These are phyloP conservation scores for Candida freyschussii DNA, from an alignment of 1,139 yeast genomes.

Conservation along the genomic window DNA sequence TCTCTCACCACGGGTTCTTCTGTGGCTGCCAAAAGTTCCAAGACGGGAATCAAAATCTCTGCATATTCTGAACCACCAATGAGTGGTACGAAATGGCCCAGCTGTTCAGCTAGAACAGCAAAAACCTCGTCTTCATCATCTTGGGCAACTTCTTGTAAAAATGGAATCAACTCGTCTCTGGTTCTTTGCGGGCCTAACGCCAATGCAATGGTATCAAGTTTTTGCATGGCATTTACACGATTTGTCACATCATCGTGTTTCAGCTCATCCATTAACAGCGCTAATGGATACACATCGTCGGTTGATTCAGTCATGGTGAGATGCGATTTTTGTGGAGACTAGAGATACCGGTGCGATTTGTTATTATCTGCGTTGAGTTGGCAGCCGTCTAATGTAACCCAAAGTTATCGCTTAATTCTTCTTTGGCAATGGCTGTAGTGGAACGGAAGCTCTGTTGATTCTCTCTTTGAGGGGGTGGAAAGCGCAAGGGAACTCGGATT, in stretches of 20 bases:
- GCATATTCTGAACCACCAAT: slow-evolving; percentile 85
- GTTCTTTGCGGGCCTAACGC: slow-evolving; percentile 96
- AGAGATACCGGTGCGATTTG: too few relatives aligned
- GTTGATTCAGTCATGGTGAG: slow-evolving; percentile 15
- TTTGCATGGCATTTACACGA: slow-evolving; percentile 92
- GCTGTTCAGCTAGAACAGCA: slow-evolving; percentile 86
- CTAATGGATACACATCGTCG: slow-evolving; percentile 83
- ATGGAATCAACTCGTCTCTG: slow-evolving; percentile 82
- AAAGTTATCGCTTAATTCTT: too few relatives aligned
- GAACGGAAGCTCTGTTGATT: too few relatives aligned
- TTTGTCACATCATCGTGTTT: slow-evolving; percentile 93
- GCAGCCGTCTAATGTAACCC: too few relatives aligned
- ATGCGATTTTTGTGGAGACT: too few relatives aligned
- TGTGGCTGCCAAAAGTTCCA: slow-evolving; percentile 83
- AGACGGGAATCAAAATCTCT: slow-evolving; percentile 73
- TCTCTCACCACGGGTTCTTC: slow-evolving; percentile 99
- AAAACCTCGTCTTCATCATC: slow-evolving; percentile 99
- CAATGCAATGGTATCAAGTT: slow-evolving; percentile 88
- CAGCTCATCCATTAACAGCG: slow-evolving; percentile 93
- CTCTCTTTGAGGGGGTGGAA: too few relatives aligned
- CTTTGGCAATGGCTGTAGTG: too few relatives aligned
- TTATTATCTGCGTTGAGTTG: too few relatives aligned
- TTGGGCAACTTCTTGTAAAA: slow-evolving; percentile 85
- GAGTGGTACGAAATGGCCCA: slow-evolving; percentile 80
- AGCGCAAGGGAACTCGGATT: too few relatives aligned